Percentiles rank a stretch among this genome's conserved stretches.
Evolutionary conservation across 768 basidiomycete genomes (phyloP).

Genomic region (Fistulinella prunicolor): DNA sequence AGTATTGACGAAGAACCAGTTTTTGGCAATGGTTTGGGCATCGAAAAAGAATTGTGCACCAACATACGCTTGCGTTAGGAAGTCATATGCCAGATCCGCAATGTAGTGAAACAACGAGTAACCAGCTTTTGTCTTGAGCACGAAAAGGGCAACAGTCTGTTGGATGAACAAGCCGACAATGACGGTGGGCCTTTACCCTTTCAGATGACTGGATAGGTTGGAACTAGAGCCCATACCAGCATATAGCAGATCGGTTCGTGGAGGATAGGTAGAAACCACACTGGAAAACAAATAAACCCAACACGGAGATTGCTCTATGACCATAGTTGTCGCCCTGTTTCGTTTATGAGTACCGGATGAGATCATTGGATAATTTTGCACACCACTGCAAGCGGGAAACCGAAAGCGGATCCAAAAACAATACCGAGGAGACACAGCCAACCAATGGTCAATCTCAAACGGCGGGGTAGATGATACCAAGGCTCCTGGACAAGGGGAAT

Average conservation of each 20-base stretch:
- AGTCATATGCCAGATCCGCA: conserved; percentile 76
- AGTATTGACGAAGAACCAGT: conserved; percentile 86
- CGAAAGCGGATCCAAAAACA: conserved; percentile 85
- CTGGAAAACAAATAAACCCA: conserved; percentile 81
- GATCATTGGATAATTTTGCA: conserved; percentile 14
- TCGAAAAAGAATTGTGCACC: conserved; percentile 87
- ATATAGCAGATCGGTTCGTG: conserved; percentile 56
- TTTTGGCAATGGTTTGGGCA: conserved; percentile 54
- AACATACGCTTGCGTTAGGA: conserved; percentile 61
- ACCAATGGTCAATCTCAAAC: conserved; percentile 59
- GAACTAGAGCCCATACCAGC: conserved; percentile 52
- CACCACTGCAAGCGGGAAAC: conserved; percentile 61
- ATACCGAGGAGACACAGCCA: conserved; percentile 76
- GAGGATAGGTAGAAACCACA: conserved; percentile 69
- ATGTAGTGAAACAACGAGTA: conserved; percentile 84
- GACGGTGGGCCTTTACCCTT: conserved; percentile 65
- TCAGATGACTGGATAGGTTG: not conserved
- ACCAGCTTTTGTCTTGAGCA: conserved; percentile 80
- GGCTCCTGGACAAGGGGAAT: conserved; percentile 60
- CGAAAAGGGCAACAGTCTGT: conserved; percentile 84
- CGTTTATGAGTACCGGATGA: conserved; percentile 13
- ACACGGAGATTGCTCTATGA: conserved; percentile 77
- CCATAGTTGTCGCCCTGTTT: conserved; percentile 64
- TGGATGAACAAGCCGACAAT: conserved; percentile 84
- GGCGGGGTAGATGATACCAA: conserved; percentile 58